Percentiles rank a stretch among this genome's conserved stretches.
These are phyloP conservation scores for Mycena haematopus DNA, from an alignment of 768 basidiomycete genomes.

Conservation along the genomic window DNA sequence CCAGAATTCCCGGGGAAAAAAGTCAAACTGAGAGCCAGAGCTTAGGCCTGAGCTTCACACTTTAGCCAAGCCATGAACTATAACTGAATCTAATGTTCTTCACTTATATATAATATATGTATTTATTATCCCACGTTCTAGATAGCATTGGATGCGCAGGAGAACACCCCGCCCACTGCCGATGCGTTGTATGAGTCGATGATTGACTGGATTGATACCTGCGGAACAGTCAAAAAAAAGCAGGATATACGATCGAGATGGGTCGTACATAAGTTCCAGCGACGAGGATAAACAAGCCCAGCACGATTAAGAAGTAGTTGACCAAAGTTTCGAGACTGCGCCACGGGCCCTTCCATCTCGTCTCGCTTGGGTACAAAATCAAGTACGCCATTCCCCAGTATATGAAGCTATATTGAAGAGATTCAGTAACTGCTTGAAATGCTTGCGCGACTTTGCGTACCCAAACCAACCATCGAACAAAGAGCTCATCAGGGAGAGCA, in stretches of 20 bases:
- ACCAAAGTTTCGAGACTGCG: constrained; percentile 38
- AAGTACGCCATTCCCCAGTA: constrained; percentile 46
- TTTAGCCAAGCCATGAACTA: too few relatives aligned
- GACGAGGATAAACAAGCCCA: constrained; percentile 39
- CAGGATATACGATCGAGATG: background rate
- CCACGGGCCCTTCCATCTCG: constrained; percentile 35
- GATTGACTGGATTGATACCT: constrained; percentile 46
- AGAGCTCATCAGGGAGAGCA: constrained; percentile 44
- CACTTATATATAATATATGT: background rate
- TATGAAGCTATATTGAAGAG: constrained; percentile 32
- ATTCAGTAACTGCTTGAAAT: background rate
- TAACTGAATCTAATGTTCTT: too few relatives aligned
- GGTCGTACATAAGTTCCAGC: constrained; percentile 40
- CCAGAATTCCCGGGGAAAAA: too few relatives aligned
- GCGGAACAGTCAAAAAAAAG: constrained; percentile 11
- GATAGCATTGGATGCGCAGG: constrained; percentile 43
- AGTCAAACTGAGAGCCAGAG: too few relatives aligned
- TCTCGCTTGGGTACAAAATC: constrained; percentile 36
- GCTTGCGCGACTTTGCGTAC: background rate
- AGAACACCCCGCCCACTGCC: constrained; percentile 39
- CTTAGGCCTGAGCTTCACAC: too few relatives aligned
- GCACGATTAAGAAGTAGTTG: constrained; percentile 38
- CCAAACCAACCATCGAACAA: constrained; percentile 41
- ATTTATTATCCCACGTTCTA: background rate
- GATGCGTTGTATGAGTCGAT: constrained; percentile 40